Conservation (phyloP, 163 green algal genomes). For the Trebouxiophyceae sp. region DNA sequence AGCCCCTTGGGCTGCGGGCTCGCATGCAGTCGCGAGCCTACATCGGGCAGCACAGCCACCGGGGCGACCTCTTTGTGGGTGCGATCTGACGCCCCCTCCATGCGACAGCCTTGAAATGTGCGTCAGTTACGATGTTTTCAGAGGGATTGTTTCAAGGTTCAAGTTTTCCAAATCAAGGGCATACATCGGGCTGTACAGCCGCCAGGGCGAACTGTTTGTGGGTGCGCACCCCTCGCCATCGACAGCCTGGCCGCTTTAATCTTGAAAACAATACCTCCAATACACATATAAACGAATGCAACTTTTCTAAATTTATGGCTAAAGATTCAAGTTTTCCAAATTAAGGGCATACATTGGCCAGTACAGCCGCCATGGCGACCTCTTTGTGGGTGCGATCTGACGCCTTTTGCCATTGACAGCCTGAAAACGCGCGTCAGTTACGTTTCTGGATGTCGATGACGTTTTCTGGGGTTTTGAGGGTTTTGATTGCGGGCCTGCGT, state of each 20-base stretch:
- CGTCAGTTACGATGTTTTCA: neutral
- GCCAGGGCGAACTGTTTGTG: neutral
- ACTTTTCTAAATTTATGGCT: too few relatives aligned
- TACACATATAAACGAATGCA: too few relatives aligned
- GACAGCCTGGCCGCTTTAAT: neutral
- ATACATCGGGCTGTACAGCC: neutral
- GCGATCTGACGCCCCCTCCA: slow-evolving; percentile 11
- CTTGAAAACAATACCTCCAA: too few relatives aligned
- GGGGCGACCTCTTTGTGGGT: slow-evolving; percentile 68
- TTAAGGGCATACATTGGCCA: slow-evolving; percentile 69
- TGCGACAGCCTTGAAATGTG: neutral
- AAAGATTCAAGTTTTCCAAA: too few relatives aligned
- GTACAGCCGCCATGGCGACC: slow-evolving; percentile 52
- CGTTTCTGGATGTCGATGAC: neutral
- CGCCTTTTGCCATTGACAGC: neutral
- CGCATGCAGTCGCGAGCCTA: slow-evolving; percentile 48
- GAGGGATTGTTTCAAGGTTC: neutral
- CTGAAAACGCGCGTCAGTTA: neutral
- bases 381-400: slow-evolving; percentile 59
- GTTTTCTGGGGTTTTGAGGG: neutral
- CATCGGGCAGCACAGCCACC: slow-evolving; percentile 61
- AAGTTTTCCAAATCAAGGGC: neutral
- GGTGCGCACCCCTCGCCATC: neutral
- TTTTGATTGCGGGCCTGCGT: neutral
- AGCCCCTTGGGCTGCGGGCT: slow-evolving; percentile 14